phyloP scores from a whole-genome alignment of 139 green algal genomes.

The Closterium sp. region DNA sequence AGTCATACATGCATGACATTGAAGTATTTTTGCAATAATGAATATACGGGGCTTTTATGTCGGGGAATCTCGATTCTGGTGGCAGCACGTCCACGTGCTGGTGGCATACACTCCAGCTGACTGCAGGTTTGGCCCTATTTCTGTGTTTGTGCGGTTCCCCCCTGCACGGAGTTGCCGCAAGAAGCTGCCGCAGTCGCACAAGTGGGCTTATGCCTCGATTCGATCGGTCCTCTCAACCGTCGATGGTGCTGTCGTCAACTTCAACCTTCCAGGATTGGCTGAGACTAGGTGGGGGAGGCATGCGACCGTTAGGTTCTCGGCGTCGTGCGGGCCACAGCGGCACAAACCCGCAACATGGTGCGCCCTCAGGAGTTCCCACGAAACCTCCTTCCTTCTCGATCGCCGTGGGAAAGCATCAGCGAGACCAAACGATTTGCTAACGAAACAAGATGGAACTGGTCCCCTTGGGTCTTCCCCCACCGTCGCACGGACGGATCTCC shows the following conservation, averaged over 20 bases:
- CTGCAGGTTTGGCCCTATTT: background rate
- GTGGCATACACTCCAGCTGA: background rate
- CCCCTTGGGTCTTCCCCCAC: background rate
- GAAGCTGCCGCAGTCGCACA: background rate
- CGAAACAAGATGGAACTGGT: background rate
- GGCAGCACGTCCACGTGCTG: background rate
- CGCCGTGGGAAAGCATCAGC: background rate
- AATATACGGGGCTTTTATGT: background rate
- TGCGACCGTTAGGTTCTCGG: background rate
- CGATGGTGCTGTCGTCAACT: background rate
- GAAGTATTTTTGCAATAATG: too few relatives aligned
- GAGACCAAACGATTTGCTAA: background rate
- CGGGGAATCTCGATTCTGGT: background rate
- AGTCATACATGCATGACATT: too few relatives aligned
- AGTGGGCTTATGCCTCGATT: too few relatives aligned
- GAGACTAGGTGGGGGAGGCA: background rate
- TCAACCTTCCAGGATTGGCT: background rate
- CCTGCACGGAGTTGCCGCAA: background rate
- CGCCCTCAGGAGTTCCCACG: background rate
- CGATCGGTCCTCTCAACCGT: too few relatives aligned
- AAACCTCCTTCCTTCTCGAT: background rate
- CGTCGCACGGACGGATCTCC: background rate
- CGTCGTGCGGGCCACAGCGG: background rate
- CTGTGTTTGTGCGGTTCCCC: too few relatives aligned
- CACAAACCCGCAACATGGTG: background rate